Percentiles rank a stretch among this genome's conserved stretches.
Conservation (phyloP, 2,329 filamentous ascomycete species). For the Mariannaea sp. region DNA sequence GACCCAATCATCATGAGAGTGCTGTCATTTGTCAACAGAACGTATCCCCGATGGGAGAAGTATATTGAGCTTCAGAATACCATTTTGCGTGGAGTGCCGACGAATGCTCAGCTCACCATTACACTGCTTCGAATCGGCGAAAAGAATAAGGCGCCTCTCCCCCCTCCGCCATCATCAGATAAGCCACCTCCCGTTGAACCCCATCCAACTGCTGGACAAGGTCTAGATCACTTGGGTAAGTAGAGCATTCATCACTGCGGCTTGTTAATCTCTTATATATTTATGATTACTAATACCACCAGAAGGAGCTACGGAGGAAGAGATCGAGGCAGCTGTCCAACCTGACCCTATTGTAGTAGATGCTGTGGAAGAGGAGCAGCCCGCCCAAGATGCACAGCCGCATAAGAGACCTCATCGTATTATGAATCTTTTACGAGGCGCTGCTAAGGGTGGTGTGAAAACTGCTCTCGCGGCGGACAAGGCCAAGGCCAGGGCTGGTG, state of each 20-base stretch:
- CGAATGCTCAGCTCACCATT: slow-evolving; percentile 81
- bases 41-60: slow-evolving; percentile 74
- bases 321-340: slow-evolving; percentile 67
- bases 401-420: slow-evolving; percentile 53
- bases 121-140: slow-evolving; percentile 83
- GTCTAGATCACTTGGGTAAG: slow-evolving; percentile 44
- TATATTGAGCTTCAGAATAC: slow-evolving; percentile 65
- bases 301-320: slow-evolving; percentile 60
- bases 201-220: slow-evolving; percentile 51
- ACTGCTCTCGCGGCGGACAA: slow-evolving; percentile 74
- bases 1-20: slow-evolving; percentile 71
- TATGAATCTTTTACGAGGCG: slow-evolving; percentile 68
- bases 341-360: slow-evolving; percentile 45
- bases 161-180: slow-evolving; percentile 55
- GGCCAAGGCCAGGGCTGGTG: slow-evolving; percentile 64
- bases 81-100: slow-evolving; percentile 78
- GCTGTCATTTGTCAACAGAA: slow-evolving; percentile 62
- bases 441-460: slow-evolving; percentile 73
- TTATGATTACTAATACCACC: slow-evolving; percentile 26
- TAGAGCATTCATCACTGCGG: not conserved
- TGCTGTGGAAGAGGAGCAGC: slow-evolving; percentile 51
- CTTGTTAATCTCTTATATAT: not conserved
- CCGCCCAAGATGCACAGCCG: too few relatives aligned
- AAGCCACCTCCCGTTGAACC: slow-evolving; percentile 45
- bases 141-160: slow-evolving; percentile 77